Base-by-base conservation (phyloP, 1,139 yeast genomes). In the Yamadazyma friedrichii region DNA sequence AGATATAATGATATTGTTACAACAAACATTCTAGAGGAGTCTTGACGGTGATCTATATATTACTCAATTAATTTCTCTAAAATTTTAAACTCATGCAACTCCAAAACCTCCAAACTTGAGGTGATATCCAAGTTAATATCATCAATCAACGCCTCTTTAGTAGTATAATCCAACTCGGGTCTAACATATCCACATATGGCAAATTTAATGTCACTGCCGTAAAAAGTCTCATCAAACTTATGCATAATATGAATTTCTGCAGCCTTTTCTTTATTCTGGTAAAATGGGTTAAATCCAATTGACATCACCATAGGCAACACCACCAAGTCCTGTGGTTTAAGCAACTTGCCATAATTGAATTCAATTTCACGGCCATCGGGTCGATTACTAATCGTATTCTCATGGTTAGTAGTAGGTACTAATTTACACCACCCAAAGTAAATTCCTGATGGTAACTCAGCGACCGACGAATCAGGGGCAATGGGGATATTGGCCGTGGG, bases 241-340 rank as follows among this genome's bases (percentile, higher is more conserved):
- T 88, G 94, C 41, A 94, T 76, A 11, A 94, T 78, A 61, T 94
- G 97, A 33, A 93, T 73, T 55, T 94, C 99, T 8, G 87, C 93
- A 0, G 95, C 83, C 61, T 84, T 84, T 47, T 76, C 75, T 47
- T 79, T 75, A 62, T 93, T 91, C 26, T 83, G 76, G 63, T 83
- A 94, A 61, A 84, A 93, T 13, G 98, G 98, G 58, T 93, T 94
- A 88, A 89, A 88, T 1, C 99, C 99, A 22, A 94, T 77, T 15
- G 96, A 88, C 88, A 91, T 84, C 15, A 91, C 98, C 84, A 89
- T 88, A 0, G 97, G 97, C 24, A 81, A 69, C 1, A 72, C 74
- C 11, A 62, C 63, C 36, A 76, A 78, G 10, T 70, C 74, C 1
- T 55, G 55, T 0, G 51, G 56, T 2, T 52, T 44, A 32, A 88